phyloP scores from a whole-genome alignment of 164 flowering plant species.

The Vitis rupestris region DNA sequence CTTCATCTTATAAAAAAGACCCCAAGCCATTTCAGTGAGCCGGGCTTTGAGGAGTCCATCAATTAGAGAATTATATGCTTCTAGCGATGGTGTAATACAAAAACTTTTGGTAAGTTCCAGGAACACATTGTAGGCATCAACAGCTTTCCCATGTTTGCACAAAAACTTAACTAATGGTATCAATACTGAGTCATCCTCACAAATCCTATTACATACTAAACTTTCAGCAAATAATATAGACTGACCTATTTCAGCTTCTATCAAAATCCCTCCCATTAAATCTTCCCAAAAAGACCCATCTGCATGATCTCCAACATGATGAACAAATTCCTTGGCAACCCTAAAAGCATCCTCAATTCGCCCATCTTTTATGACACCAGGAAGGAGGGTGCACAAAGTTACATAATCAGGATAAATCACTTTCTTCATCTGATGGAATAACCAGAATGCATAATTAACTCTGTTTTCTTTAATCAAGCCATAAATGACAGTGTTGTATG shows the following conservation, averaged over 20 bases:
- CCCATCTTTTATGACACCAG: conserved; percentile 58
- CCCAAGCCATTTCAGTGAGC: conserved; percentile 44
- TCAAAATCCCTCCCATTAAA: conserved; percentile 55
- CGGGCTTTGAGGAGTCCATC: conserved; percentile 60
- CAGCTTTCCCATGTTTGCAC: conserved; percentile 48
- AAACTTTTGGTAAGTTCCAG: conserved; percentile 44
- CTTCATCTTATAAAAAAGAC: conserved; percentile 68
- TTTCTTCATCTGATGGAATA: conserved; percentile 90
- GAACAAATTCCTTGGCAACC: conserved; percentile 38
- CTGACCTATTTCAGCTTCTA: conserved; percentile 47
- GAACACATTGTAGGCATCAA: conserved; percentile 55
- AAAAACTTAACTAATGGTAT: conserved; percentile 50
- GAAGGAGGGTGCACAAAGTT: conserved; percentile 75
- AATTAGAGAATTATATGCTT: conserved; percentile 56
- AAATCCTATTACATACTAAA: conserved; percentile 41
- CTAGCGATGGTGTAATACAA: conserved; percentile 44
- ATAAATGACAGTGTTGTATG: conserved; percentile 77
- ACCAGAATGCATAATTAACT: conserved; percentile 61
- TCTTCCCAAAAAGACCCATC: conserved; percentile 58
- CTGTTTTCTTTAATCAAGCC: conserved; percentile 63
- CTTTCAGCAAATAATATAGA: conserved; percentile 56
- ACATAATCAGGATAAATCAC: conserved; percentile 56
- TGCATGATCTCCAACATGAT: conserved; percentile 18
- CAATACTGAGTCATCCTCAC: conserved; percentile 52
- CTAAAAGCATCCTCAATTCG: conserved; percentile 57